Evolutionary conservation across 345 rosid species (phyloP).

Genomic region (Rhizophora mangle): DNA sequence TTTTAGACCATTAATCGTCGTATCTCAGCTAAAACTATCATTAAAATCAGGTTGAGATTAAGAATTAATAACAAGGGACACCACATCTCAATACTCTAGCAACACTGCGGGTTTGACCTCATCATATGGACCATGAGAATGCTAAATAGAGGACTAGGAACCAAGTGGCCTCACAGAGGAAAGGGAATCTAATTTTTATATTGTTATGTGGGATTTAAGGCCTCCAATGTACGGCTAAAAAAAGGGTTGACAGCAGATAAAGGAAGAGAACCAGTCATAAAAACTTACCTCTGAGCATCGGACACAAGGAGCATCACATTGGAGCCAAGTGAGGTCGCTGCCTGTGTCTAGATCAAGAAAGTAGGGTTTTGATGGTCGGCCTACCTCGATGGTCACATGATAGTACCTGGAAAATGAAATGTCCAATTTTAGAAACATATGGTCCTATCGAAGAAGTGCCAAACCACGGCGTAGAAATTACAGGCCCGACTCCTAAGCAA

Average conservation of each 20-base stretch:
- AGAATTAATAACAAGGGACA: neutral
- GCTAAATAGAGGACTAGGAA: neutral
- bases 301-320: slow-evolving; percentile 81
- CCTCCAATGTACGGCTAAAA: neutral
- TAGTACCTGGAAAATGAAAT: slow-evolving; percentile 49
- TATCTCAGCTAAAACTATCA: neutral
- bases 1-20: too few relatives aligned
- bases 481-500: too few relatives aligned
- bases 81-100: too few relatives aligned
- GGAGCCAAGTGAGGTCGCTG: slow-evolving; percentile 98
- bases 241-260: neutral
- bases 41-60: neutral
- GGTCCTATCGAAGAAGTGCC: neutral
- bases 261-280: too few relatives aligned
- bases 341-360: slow-evolving; percentile 93
- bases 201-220: neutral
- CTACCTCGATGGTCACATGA: slow-evolving; percentile 65
- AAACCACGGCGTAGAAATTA: too few relatives aligned
- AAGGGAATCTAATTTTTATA: neutral
- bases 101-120: too few relatives aligned
- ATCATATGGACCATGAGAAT: neutral
- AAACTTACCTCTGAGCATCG: slow-evolving; percentile 51
- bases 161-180: too few relatives aligned
- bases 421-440: neutral
- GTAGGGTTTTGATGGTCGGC: slow-evolving; percentile 82